Evolutionary conservation across 2,329 filamentous ascomycete species (phyloP), one percentile per base, ranked within the genome.

Genomic region (Paecilomyces sp.): DNA sequence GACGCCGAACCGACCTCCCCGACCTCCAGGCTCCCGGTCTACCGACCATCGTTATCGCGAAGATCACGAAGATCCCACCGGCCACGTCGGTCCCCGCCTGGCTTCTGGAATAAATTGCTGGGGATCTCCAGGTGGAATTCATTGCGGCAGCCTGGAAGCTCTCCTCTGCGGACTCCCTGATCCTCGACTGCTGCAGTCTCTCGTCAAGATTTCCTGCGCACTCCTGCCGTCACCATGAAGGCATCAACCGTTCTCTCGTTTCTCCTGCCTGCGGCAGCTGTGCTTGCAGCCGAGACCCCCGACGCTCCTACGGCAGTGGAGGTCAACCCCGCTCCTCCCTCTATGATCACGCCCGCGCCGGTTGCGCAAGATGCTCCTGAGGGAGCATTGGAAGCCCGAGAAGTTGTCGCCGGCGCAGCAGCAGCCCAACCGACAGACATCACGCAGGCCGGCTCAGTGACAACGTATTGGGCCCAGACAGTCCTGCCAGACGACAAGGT

Each of bases 361-460:
- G 12, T 24, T 8, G 9, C 52, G 47, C 11, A 41, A 33, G 33
- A 58, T 33, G 22, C 24, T 9, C 15, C 52, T 13, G 47, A 12
- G 13, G 57, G 36, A 54, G 18, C n/a, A 2, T 33, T 55, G 34
- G 57, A 55, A 33, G 36, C 47, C 22, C 58, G 58, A 24, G 56
- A 60, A 34, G 15, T 60, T n/a, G 59, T 55, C 51, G 15, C 28
- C 13, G 30, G 41, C 22, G 54, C 50, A 2, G 51, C 54, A 30
- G 51, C 56, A 7, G 67, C 67, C 18, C 57, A 66, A 24, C 64
- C 69, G 13, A 65, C 61, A n/a, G 56, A 60, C 24, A 56, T 61
- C 34, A 67, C 68, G 13, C 72, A 71, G 58, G 57, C 67, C 3
- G 65, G 65, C 12, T 67, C 69, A 6, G 66, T 71, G 24, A 73